These are phyloP conservation scores for Chlamydomonas urium DNA, from an alignment of 139 green algal species.

Conservation along the genomic window DNA sequence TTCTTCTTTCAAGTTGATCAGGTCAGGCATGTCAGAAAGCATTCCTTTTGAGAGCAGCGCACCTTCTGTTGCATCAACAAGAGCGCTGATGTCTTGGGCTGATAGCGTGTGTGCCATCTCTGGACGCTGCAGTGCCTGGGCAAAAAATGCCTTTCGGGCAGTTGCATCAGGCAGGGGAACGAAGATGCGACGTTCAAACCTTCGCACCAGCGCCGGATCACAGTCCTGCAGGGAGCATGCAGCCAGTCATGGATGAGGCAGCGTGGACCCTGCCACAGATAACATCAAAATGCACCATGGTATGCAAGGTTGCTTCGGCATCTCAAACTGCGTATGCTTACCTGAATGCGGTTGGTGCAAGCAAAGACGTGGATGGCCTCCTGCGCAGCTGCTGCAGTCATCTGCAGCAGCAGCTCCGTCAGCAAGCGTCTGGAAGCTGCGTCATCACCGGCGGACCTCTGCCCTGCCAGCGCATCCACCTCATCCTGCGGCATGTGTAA, in stretches of 20 bases:
- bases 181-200: conserved; percentile 51
- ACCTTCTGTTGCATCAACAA: not conserved
- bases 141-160: conserved; percentile 38
- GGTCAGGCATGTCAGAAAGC: too few species aligned
- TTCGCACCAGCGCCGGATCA: conserved; percentile 53
- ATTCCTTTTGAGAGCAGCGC: not conserved
- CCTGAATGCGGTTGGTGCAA: conserved; percentile 59
- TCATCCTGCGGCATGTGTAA: conserved; percentile 45
- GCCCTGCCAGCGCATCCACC: conserved; percentile 48
- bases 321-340: not conserved
- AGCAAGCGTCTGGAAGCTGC: conserved; percentile 41
- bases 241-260: not conserved
- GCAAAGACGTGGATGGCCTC: conserved; percentile 46
- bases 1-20: too few species aligned
- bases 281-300: not conserved
- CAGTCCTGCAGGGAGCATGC: conserved; percentile 41
- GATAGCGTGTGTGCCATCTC: conserved; percentile 9
- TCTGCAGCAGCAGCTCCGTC: conserved; percentile 62
- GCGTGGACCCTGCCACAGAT: not conserved
- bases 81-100: not conserved
- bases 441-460: conserved; percentile 35
- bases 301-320: not conserved
- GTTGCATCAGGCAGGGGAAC: conserved; percentile 45
- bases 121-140: conserved; percentile 9
- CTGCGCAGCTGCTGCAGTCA: conserved; percentile 2